phyloP scores from a whole-genome alignment of 1,284 basidiomycete species.

The Malassezia yamatoensis region DNA sequence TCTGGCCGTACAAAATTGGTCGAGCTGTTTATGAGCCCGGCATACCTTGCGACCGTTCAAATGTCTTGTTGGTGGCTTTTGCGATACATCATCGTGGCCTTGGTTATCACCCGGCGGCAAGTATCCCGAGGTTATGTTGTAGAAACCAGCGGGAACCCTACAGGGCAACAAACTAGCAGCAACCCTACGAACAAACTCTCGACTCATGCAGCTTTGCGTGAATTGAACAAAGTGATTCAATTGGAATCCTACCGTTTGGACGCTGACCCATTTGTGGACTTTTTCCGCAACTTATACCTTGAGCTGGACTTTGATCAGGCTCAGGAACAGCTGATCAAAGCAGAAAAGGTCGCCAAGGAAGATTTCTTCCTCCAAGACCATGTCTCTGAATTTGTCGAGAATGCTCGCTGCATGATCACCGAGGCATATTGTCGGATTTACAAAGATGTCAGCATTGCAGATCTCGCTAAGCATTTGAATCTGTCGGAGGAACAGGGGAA shows the following conservation, averaged over 20 bases:
- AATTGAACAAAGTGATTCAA: constrained; percentile 41
- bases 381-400: constrained; percentile 86
- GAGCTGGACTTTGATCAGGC: constrained; percentile 87
- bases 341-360: constrained; percentile 71
- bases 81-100: constrained; percentile 83
- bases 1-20: constrained; percentile 84
- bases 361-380: constrained; percentile 91
- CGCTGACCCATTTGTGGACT: constrained; percentile 87
- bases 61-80: constrained; percentile 89
- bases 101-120: constrained; percentile 73
- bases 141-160: constrained; percentile 22
- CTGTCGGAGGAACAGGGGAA: constrained; percentile 86
- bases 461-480: constrained; percentile 84
- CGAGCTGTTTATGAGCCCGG: constrained; percentile 87
- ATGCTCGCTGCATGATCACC: constrained; percentile 84
- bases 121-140: constrained; percentile 39
- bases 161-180: constrained; percentile 23
- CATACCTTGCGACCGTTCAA: constrained; percentile 96
- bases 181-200: constrained; percentile 30
- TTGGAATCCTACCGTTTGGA: constrained; percentile 54
- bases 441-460: constrained; percentile 89
- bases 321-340: constrained; percentile 67
- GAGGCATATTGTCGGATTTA: constrained; percentile 97
- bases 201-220: constrained; percentile 41
- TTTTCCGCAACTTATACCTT: constrained; percentile 82